phyloP scores from a whole-genome alignment of 495 filamentous ascomycete genomes.

The Aspergillus olivimuriae region DNA sequence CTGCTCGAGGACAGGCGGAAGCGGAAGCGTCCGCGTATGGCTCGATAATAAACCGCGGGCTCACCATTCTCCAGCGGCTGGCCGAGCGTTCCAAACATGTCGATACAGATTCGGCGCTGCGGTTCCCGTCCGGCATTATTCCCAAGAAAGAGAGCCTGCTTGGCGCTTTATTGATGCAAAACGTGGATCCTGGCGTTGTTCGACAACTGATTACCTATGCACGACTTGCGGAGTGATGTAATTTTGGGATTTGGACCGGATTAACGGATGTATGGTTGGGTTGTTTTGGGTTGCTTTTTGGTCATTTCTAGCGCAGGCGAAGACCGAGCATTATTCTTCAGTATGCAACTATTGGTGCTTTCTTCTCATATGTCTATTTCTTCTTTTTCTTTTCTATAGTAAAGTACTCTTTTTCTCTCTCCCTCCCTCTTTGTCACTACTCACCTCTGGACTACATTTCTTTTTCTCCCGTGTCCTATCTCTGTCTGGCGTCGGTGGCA shows the following conservation, averaged over 20 bases:
- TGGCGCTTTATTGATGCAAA: constrained; percentile 56
- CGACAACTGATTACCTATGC: constrained; percentile 70
- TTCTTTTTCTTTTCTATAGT: constrained; percentile 14
- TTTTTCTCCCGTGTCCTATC: constrained; percentile 13
- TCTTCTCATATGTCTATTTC: constrained; percentile 25
- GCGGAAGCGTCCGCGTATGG: constrained; percentile 40
- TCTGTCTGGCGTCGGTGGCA: constrained; percentile 22
- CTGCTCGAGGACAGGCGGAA: constrained; percentile 30
- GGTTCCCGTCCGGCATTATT: constrained; percentile 57
- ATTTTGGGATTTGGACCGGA: constrained; percentile 20
- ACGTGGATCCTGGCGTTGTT: constrained; percentile 54
- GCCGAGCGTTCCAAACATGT: constrained; percentile 66
- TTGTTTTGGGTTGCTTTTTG: constrained; percentile 12
- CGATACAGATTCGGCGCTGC: constrained; percentile 35
- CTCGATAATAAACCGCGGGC: constrained; percentile 61
- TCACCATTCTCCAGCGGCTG: constrained; percentile 62
- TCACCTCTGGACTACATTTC: too few species aligned
- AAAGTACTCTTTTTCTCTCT: constrained; percentile 12
- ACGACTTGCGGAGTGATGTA: constrained; percentile 44
- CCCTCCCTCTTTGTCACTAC: constrained; percentile 7
- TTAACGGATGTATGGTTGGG: constrained; percentile 14
- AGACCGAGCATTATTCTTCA: constrained; percentile 10
- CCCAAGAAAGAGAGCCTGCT: constrained; percentile 67
- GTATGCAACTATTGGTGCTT: constrained; percentile 21
- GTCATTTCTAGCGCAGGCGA: constrained; percentile 17